phyloP scores from a whole-genome alignment of 108 stramenopile species.

The Cyclotella atomus region DNA sequence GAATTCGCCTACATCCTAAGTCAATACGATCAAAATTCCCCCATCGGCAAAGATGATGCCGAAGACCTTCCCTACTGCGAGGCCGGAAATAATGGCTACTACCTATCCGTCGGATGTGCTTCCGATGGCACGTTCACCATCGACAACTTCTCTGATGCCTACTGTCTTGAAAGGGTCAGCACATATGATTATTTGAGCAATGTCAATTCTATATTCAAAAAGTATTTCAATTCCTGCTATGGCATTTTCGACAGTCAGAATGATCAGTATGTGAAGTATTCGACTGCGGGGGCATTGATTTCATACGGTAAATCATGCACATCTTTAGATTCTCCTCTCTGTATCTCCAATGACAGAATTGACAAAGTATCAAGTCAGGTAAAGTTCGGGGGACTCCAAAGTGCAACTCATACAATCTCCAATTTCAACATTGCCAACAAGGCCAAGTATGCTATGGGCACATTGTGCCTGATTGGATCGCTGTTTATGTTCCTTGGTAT shows the following conservation, averaged over 20 bases:
- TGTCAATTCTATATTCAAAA: slow-evolving; percentile 67
- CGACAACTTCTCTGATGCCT: slow-evolving; percentile 72
- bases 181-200: slow-evolving; percentile 59
- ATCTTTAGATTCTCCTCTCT: slow-evolving; percentile 57
- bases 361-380: slow-evolving; percentile 20
- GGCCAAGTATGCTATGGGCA: slow-evolving; percentile 85
- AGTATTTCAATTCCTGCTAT: slow-evolving; percentile 38
- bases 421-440: slow-evolving; percentile 64
- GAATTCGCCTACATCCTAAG: slow-evolving; percentile 75
- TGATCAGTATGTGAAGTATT: slow-evolving; percentile 47
- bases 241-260: slow-evolving; percentile 27
- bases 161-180: slow-evolving; percentile 66
- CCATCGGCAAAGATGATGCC: slow-evolving; percentile 33
- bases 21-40: slow-evolving; percentile 57
- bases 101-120: slow-evolving; percentile 73
- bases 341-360: slow-evolving; percentile 45
- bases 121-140: slow-evolving; percentile 68
- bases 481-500: slow-evolving; percentile 91
- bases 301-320: slow-evolving; percentile 66
- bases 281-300: slow-evolving; percentile 57
- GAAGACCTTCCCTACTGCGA: slow-evolving; percentile 73
- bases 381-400: slow-evolving; percentile 8
- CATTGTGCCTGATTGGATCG: slow-evolving; percentile 71
- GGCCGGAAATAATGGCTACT: slow-evolving; percentile 56
- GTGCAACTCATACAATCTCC: slow-evolving; percentile 27